These are phyloP conservation scores for Podospora pseudocomata DNA, from an alignment of 495 filamentous ascomycete genomes.

Conservation along the genomic window DNA sequence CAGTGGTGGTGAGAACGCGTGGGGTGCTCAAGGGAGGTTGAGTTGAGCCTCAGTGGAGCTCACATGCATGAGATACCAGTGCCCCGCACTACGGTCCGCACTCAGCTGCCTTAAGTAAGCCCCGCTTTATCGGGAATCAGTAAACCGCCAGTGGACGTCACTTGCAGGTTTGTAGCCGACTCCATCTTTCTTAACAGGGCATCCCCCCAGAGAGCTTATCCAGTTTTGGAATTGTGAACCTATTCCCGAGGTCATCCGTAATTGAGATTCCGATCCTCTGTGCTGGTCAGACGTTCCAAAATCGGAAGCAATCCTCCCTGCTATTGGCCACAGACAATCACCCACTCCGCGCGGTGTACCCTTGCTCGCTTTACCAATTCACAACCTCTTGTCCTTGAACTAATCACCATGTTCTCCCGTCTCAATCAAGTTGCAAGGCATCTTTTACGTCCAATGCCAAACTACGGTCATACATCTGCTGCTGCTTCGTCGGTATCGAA, in stretches of 20 bases:
- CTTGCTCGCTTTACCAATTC: background rate
- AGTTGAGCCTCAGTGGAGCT: conserved; percentile 2
- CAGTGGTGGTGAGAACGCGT: background rate
- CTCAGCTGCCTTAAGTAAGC: too few relatives aligned
- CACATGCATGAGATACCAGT: background rate
- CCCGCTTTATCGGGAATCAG: background rate
- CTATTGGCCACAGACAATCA: background rate
- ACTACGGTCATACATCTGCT: conserved; percentile 49
- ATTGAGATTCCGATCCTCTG: background rate
- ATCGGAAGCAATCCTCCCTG: background rate
- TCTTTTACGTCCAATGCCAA: conserved; percentile 59
- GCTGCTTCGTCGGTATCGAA: conserved; percentile 17
- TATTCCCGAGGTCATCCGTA: too few relatives aligned
- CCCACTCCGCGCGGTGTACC: background rate
- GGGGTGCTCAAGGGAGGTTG: conserved; percentile 2
- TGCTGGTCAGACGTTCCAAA: background rate
- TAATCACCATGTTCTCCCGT: conserved; percentile 63
- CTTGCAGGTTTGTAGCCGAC: background rate
- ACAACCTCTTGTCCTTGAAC: background rate
- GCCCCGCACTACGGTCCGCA: conserved; percentile 16
- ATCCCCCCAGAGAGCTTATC: background rate
- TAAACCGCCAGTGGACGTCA: background rate
- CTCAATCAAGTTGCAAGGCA: conserved; percentile 71
- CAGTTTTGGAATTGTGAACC: too few relatives aligned
- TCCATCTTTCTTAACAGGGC: background rate